A percentile compares a stretch with the other conserved stretches of the same genome.
phyloP scores from a whole-genome alignment of 2,329 filamentous ascomycete genomes.

The Colletotrichum spinosum region DNA sequence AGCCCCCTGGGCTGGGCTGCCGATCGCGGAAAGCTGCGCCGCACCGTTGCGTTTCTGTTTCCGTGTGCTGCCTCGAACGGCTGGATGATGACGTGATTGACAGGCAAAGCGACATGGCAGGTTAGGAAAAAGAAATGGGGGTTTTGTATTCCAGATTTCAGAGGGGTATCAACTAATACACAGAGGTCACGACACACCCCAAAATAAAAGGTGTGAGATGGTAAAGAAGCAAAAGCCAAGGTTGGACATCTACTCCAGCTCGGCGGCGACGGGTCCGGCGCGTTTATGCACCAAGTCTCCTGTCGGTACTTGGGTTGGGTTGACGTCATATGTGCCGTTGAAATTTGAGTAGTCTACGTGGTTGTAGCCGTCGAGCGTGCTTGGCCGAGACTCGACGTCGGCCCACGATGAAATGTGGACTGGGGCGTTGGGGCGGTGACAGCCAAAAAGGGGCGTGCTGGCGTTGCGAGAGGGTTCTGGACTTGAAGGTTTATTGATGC shows the following conservation, averaged over 20 bases:
- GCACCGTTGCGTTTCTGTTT: slow-evolving; percentile 1
- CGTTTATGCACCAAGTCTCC: slow-evolving; percentile 4
- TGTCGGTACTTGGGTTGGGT: background rate
- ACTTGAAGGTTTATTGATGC: background rate
- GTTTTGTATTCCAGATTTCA: background rate
- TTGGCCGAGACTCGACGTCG: slow-evolving; percentile 12
- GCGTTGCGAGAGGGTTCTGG: background rate
- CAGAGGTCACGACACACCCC: background rate
- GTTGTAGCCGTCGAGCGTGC: background rate
- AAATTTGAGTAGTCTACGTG: slow-evolving; percentile 3
- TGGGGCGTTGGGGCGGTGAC: slow-evolving; percentile 14
- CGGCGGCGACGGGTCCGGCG: slow-evolving; percentile 24
- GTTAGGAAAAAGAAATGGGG: too few species aligned
- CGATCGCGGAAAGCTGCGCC: slow-evolving; percentile 18
- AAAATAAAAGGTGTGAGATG: too few species aligned
- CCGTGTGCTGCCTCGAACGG: background rate
- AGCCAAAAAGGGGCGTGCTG: slow-evolving; percentile 24
- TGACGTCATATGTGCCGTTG: slow-evolving; percentile 10
- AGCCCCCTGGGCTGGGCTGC: background rate
- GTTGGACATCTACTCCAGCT: slow-evolving; percentile 17
- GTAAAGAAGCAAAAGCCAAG: too few species aligned
- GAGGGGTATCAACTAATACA: slow-evolving; percentile 10
- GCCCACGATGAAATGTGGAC: slow-evolving; percentile 17
- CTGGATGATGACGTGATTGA: too few species aligned
- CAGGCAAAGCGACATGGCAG: background rate